Base-by-base conservation (phyloP, 108 stramenopile genomes). In the Asterionellopsis glacialis region DNA sequence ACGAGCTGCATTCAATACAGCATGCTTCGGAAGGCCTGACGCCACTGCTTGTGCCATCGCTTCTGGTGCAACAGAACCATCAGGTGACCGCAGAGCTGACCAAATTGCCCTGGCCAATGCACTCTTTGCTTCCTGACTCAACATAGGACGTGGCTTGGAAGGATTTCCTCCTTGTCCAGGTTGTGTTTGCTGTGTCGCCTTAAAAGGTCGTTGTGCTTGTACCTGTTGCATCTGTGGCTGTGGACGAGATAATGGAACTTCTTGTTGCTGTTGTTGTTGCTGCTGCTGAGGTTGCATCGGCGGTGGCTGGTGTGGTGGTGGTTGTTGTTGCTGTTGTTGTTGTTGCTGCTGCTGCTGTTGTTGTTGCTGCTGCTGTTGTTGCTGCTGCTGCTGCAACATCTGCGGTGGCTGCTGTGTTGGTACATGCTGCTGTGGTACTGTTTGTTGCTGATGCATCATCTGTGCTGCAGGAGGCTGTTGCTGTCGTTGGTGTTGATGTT, bases 31-130 rank as follows among this genome's bases (percentile, higher is more conserved):
- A 21, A 93, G 51, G 7, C 88, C 88, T 41, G 85, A 78, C 11
- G 68, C 77, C 57, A 86, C 57, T 16, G 91, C 91, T 54, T 61
- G 75, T 55, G 82, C 74, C 68, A 93, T 71, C 16, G 82, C 59
- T 10, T 47, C 45, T 12, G 84, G 81, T 51, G 75, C 84, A 14
- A 93, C 75, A 28, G 69, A 53, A 2, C 91, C 91, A 27, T 58
- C 64, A 16, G 88, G 87, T 50, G 74, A 63, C 18, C 82, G 82
- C 54, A 93, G 82, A 22, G 88, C 82, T 0, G 88, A 88, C 65
- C 87, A 83, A 53, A 93, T 87, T 18, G 87, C 88, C 52, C 90
- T 85, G 19, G 84, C 79, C 25, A 93, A 59, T 11, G 88, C 86
- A 11, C 67, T 42, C 61, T 83, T 83, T 11, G 82, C 87, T 64